A percentile compares a stretch with the other conserved stretches of the same genome.
These are phyloP conservation scores for Cutaneotrichosporon sp. DNA, from an alignment of 1,284 basidiomycete species.

Conservation along the genomic window DNA sequence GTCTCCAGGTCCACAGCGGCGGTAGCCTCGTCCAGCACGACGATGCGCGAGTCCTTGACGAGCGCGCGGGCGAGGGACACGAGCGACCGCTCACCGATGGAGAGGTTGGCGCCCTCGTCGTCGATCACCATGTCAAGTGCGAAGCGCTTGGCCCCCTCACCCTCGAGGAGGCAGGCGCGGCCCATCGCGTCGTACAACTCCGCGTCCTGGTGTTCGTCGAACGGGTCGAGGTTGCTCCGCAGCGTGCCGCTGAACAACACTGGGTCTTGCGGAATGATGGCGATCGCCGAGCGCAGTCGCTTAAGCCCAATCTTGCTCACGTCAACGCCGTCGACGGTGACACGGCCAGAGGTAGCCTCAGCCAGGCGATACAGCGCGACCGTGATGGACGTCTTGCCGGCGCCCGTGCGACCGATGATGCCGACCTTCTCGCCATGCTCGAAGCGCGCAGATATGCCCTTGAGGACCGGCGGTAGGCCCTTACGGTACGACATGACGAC, in stretches of 20 bases:
- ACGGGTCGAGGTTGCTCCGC: slow-evolving; percentile 69
- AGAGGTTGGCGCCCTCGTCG: slow-evolving; percentile 39
- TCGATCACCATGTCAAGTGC: slow-evolving; percentile 59
- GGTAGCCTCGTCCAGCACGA: slow-evolving; percentile 61
- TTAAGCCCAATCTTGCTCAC: slow-evolving; percentile 56
- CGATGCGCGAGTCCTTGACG: slow-evolving; percentile 67
- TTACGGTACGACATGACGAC: slow-evolving; percentile 55
- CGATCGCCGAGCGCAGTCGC: slow-evolving; percentile 55
- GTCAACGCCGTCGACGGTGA: slow-evolving; percentile 56
- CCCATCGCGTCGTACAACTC: slow-evolving; percentile 78
- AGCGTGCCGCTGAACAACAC: slow-evolving; percentile 61
- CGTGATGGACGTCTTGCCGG: slow-evolving; percentile 63
- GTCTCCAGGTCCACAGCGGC: slow-evolving; percentile 73
- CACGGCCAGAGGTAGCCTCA: slow-evolving; percentile 54
- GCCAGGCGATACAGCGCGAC: slow-evolving; percentile 58
- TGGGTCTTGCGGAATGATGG: slow-evolving; percentile 84
- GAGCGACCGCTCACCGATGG: slow-evolving; percentile 20
- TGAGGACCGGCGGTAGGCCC: slow-evolving; percentile 56
- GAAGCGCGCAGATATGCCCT: slow-evolving; percentile 48
- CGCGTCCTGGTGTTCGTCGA: slow-evolving; percentile 71
- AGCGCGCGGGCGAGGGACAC: slow-evolving; percentile 70
- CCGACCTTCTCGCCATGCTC: slow-evolving; percentile 57
- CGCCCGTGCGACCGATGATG: slow-evolving; percentile 57
- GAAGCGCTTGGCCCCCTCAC: slow-evolving; percentile 52
- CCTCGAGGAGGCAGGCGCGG: slow-evolving; percentile 67